Evolutionary conservation across 2,329 filamentous ascomycete genomes (phyloP).

Genomic region (Purpureocillium takamizusanense): DNA sequence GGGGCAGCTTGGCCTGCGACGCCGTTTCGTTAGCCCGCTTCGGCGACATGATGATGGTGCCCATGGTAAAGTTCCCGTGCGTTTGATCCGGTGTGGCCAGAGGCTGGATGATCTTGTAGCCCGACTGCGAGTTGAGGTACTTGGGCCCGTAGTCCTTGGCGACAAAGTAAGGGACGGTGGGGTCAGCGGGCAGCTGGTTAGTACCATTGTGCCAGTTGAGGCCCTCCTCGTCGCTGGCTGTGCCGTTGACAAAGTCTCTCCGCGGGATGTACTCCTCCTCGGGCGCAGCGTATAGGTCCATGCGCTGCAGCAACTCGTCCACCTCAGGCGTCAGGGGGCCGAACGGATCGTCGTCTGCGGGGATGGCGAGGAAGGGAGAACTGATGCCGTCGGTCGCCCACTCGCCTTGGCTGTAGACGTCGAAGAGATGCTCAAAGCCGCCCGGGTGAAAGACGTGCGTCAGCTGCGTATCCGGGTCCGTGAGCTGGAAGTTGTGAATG

Average conservation of each 20-base stretch:
- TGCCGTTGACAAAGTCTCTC: slow-evolving; percentile 13
- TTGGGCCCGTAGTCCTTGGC: slow-evolving; percentile 14
- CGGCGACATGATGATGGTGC: slow-evolving; percentile 11
- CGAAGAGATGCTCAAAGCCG: slow-evolving; percentile 13
- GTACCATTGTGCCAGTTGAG: slow-evolving; percentile 12
- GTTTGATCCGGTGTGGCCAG: slow-evolving; percentile 8
- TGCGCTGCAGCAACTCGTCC: slow-evolving; percentile 1
- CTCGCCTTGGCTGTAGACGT: slow-evolving; percentile 7
- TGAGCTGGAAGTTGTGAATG: slow-evolving; percentile 14
- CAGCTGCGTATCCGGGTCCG: slow-evolving; percentile 12
- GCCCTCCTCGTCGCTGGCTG: slow-evolving; percentile 5
- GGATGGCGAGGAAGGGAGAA: slow-evolving; percentile 8
- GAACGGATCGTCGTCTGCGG: slow-evolving; percentile 7
- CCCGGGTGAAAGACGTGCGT: slow-evolving; percentile 13
- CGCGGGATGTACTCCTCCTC: slow-evolving; percentile 8
- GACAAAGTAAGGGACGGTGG: slow-evolving; percentile 9
- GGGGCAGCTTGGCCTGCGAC: slow-evolving; percentile 3
- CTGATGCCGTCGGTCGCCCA: slow-evolving; percentile 5
- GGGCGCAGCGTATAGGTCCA: slow-evolving; percentile 9
- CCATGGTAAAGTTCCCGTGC: slow-evolving; percentile 11
- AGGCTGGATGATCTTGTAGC: slow-evolving; percentile 14
- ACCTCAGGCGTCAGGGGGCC: slow-evolving; percentile 9
- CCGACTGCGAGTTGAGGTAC: slow-evolving; percentile 10
- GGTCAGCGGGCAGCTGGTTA: slow-evolving; percentile 7
- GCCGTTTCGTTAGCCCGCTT: slow-evolving; percentile 7